Percentiles rank a stretch among this genome's conserved stretches.
phyloP scores from a whole-genome alignment of 805 yeast species.

The Clavispora santaluciae region DNA sequence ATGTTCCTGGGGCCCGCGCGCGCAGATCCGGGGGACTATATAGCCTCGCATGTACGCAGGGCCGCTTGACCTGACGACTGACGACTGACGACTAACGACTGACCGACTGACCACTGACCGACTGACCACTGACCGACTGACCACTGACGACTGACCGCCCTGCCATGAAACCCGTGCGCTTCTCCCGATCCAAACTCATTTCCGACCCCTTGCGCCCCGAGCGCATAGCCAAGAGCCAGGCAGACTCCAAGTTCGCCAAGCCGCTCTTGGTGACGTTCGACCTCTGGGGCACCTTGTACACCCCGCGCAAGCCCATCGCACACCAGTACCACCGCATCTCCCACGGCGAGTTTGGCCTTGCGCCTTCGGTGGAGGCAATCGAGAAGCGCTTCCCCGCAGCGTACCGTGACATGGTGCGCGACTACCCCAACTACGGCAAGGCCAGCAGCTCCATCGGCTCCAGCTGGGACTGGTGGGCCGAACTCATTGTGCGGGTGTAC shows the following conservation, averaged over 20 bases:
- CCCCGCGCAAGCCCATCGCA: slow-evolving; percentile 50
- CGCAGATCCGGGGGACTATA: too few relatives aligned
- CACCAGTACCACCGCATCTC: slow-evolving; percentile 52
- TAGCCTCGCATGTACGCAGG: too few relatives aligned
- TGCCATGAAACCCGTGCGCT: background rate
- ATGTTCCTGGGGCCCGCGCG: too few relatives aligned
- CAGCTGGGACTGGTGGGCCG: slow-evolving; percentile 54
- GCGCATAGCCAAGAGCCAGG: slow-evolving; percentile 12
- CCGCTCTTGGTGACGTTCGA: slow-evolving; percentile 59
- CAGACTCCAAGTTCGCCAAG: slow-evolving; percentile 21
- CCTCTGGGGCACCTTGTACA: slow-evolving; percentile 62
- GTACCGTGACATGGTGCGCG: slow-evolving; percentile 30
- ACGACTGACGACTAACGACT: too few relatives aligned
- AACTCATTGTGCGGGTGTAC: slow-evolving; percentile 43
- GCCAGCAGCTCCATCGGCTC: slow-evolving; percentile 14
- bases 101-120: too few relatives aligned
- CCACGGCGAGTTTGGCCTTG: slow-evolving; percentile 36
- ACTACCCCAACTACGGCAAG: slow-evolving; percentile 65
- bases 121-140: too few relatives aligned
- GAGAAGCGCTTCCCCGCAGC: slow-evolving; percentile 22
- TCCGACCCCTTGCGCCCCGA: slow-evolving; percentile 12
- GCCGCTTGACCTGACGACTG: too few relatives aligned
- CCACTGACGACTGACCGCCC: background rate
- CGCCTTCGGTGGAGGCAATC: slow-evolving; percentile 21
- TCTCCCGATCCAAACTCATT: slow-evolving; percentile 2